Evolutionary conservation across 176 grass and related monocot genomes (phyloP).

Genomic region (Carex pumila): DNA sequence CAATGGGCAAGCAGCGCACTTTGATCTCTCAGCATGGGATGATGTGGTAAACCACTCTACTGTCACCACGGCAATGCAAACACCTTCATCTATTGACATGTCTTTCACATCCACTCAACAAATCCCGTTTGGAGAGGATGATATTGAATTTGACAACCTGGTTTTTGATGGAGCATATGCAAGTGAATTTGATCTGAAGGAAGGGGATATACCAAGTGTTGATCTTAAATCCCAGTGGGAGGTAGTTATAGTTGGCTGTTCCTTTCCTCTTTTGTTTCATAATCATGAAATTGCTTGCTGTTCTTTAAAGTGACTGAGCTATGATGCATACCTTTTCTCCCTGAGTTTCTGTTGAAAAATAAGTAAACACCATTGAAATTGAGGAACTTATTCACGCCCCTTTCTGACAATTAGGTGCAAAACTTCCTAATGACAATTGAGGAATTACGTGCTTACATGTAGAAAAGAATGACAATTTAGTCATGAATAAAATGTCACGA

Average conservation of each 20-base stretch:
- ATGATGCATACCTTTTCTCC: not conserved
- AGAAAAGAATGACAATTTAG: not conserved
- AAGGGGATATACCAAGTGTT: constrained; percentile 21
- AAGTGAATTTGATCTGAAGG: constrained; percentile 37
- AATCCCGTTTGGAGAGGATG: constrained; percentile 29
- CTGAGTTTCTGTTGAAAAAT: not conserved
- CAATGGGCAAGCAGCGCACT: constrained; percentile 36
- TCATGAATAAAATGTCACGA: not conserved
- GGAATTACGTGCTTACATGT: not conserved
- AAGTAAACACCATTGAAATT: not conserved
- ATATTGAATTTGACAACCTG: constrained; percentile 43
- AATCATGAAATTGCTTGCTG: not conserved
- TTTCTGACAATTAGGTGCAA: not conserved
- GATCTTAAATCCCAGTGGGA: constrained; percentile 49
- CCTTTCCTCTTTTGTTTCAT: not conserved
- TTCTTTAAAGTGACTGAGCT: not conserved
- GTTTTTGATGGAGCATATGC: constrained; percentile 53
- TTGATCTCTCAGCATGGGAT: constrained; percentile 51
- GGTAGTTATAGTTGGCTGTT: constrained; percentile 26
- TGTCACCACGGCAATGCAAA: constrained; percentile 20
- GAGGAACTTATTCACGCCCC: not conserved
- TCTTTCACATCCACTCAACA: constrained; percentile 31
- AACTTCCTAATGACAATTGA: not conserved
- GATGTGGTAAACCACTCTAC: constrained; percentile 31
- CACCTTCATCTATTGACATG: constrained; percentile 13